Base-by-base conservation (phyloP, 257 asterid species). In the Ballota nigra region DNA sequence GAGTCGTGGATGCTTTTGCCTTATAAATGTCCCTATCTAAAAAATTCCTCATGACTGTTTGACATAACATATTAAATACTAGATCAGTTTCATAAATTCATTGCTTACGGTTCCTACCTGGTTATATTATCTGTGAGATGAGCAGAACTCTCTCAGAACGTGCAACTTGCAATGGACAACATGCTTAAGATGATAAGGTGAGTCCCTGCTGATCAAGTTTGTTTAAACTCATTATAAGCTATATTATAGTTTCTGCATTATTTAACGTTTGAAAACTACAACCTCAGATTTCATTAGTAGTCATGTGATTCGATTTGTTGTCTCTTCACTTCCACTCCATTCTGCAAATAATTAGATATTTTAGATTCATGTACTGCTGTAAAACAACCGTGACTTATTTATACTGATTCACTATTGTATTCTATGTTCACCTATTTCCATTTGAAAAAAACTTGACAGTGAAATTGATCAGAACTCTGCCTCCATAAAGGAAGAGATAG, bases 111-210 rank as follows among this genome's bases (percentile, higher is more conserved):
- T 65, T 57, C 60, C 71, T 59, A 24, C 43, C 63, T 58, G n/a
- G 18, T 41, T 41, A 31, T 18, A 19, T 65, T 56, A 8, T 69
- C 40, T 61, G 57, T 71, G 71, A 49, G 22, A 68, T 69, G 74
- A 23, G 72, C 92, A 89, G 97, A 84, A 68, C 89, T 93, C 73
- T 85, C 93, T 72, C 94, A 86, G 80, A 95, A 86, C 45, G 75
- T 89, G 72, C 96, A 93, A 81, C 85, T 49, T 53, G 87, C 86
- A 56, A 82, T 89, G 89, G 95, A 80, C 77, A 85, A 78, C 83
- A 89, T 93, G 98, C 85, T 86, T 58, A 89, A 85, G 86, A 87
- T 86, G 85, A 87, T 84, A 69, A 87, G 40, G 96, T 93, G 73
- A 87, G 94, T 66, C 73, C 24, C 76, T 20, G 82, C 83, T 34